Evolutionary conservation across 768 basidiomycete genomes (phyloP).

Genomic region (Sistotremastrum suecicum): DNA sequence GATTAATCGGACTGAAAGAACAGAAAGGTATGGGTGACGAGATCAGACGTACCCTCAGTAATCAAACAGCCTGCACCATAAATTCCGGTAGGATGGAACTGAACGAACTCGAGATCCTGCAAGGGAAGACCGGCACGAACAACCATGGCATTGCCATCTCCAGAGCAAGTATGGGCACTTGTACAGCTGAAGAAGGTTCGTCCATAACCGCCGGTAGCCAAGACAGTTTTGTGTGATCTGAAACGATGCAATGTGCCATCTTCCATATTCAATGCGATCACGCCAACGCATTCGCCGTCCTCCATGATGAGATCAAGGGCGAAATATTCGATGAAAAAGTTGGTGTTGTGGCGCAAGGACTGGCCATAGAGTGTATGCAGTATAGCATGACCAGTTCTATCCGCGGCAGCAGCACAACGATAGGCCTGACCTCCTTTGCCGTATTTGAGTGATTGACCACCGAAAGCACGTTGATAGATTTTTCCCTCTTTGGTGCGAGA

Average conservation of each 20-base stretch:
- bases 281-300: constrained; percentile 97
- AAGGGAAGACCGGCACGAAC: constrained; percentile 89
- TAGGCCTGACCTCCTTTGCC: constrained; percentile 99
- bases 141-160: constrained; percentile 99
- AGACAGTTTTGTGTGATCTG: constrained; percentile 94
- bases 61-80: constrained; percentile 99
- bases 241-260: constrained; percentile 98
- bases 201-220: constrained; percentile 97
- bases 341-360: constrained; percentile 96
- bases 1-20: background rate
- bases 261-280: constrained; percentile 98
- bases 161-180: constrained; percentile 96
- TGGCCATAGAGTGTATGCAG: constrained; percentile 99
- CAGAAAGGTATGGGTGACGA: background rate
- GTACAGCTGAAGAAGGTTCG: constrained; percentile 98
- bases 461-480: constrained; percentile 98
- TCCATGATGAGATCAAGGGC: constrained; percentile 99
- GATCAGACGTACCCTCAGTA: constrained; percentile 62
- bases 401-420: constrained; percentile 95
- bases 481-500: constrained; percentile 97
- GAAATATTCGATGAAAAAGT: constrained; percentile 99
- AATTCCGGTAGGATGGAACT: constrained; percentile 99
- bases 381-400: constrained; percentile 96
- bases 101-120: constrained; percentile 98
- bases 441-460: constrained; percentile 91